Evolutionary conservation across 2,329 filamentous ascomycete genomes (phyloP), one percentile per base, ranked within the genome.

Genomic region (Zarea fungicola): DNA sequence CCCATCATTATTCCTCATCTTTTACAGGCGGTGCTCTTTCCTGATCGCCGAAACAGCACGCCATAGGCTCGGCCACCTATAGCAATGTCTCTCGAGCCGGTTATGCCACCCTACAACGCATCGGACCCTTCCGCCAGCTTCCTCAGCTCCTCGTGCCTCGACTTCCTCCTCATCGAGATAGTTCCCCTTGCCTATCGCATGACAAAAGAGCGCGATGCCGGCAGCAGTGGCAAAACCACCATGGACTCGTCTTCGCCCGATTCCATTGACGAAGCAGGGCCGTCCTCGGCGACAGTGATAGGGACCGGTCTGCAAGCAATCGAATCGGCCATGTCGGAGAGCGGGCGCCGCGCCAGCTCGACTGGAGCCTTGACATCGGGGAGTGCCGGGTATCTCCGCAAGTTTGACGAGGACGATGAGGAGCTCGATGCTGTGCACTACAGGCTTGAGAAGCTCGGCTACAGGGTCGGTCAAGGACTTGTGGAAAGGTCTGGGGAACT

Each of bases 81-180:
- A n/a, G n/a, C n/a, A n/a, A 89, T 89, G 86, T 88, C 87, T 46
- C 86, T 89, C 71, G 85, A 90, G 56, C 70, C 81, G 37, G 77
- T 84, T 39, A 73, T 83, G 60, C 83, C 84, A 2, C 81, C 83
- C 13, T 85, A 81, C 73, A 86, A 84, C 67, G 74, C 83, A 58
- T 78, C 78, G 56, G 89, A 95, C 68, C 86, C 88, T 31, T 76
- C 76, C 52, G 85, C 87, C 51, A 81, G 83, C 52, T 87, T 91
- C 70, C 77, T 96, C 59, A 85, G 81, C 71, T 82, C 85, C 50
- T 93, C 92, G 41, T 90, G 87, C 65, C 83, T 99, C 60, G 93
- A 99, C 69, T 86, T 99, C 59, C 81, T 99, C 49, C 81, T 99
- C 59, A 97, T 97, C 64, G 93, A 99, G 73, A 81, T 99, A 48